Conservation (phyloP, 768 basidiomycete species). For the Daedaleopsis sinensis region DNA sequence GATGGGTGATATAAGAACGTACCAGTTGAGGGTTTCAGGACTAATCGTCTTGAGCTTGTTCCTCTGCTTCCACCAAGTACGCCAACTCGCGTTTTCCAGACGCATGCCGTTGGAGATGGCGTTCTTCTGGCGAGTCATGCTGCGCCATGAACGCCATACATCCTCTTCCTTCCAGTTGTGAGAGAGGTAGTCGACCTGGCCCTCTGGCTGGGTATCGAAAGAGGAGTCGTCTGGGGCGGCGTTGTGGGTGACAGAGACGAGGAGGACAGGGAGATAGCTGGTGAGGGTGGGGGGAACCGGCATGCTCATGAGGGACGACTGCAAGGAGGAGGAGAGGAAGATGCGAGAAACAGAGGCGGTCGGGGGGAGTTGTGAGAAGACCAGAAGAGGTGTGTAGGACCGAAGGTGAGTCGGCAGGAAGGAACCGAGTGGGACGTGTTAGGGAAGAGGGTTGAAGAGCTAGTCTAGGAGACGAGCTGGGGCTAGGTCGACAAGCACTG, state of each 20-base stretch:
- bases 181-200: conserved; percentile 98
- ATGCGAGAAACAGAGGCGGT: not conserved
- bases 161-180: conserved; percentile 99
- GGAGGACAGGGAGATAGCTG: conserved; percentile 70
- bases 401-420: conserved; percentile 12
- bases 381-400: conserved; percentile 2
- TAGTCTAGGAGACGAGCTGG: conserved; percentile 1
- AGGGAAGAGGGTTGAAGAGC: conserved; percentile 7
- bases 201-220: conserved; percentile 81
- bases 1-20: conserved; percentile 31
- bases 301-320: conserved; percentile 18
- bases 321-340: not conserved
- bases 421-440: conserved; percentile 5
- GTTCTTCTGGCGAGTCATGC: conserved; percentile 98
- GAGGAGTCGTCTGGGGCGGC: conserved; percentile 72
- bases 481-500: conserved; percentile 4
- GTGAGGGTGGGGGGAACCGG: conserved; percentile 31
- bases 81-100: conserved; percentile 97
- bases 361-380: conserved; percentile 1
- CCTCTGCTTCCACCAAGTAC: conserved; percentile 99
- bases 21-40: conserved; percentile 99
- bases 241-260: conserved; percentile 63
- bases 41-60: conserved; percentile 94
- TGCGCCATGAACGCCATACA: conserved; percentile 97
- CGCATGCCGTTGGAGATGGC: conserved; percentile 94